Conservation (phyloP, 2,329 filamentous ascomycete species). For the Byssochlamys sp. region DNA sequence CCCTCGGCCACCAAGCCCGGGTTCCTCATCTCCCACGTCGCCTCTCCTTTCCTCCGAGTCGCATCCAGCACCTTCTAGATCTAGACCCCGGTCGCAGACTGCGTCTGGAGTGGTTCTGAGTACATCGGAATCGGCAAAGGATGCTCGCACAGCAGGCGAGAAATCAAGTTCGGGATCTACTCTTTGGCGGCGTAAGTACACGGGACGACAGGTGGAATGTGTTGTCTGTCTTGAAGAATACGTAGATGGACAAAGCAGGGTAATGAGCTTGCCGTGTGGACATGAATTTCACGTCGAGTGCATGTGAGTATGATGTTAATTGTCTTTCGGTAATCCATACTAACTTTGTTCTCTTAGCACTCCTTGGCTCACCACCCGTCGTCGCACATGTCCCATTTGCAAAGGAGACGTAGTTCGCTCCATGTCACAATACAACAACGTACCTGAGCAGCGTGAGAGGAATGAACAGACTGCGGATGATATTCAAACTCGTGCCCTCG, state of each 20-base stretch:
- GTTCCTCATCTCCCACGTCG: conserved; percentile 61
- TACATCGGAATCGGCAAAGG: conserved; percentile 14
- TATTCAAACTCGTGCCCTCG: conserved; percentile 36
- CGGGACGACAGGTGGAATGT: conserved; percentile 68
- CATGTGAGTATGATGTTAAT: conserved; percentile 62
- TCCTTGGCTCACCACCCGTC: conserved; percentile 88
- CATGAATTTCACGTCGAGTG: conserved; percentile 97
- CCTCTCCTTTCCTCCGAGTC: conserved; percentile 53
- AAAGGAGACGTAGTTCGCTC: conserved; percentile 83
- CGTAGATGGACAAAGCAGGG: conserved; percentile 80
- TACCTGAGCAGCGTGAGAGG: conserved; percentile 14
- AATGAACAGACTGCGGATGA: conserved; percentile 36
- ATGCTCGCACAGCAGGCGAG: conserved; percentile 31
- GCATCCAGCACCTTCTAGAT: conserved; percentile 18
- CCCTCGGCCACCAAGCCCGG: conserved; percentile 53
- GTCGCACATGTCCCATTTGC: conserved; percentile 95
- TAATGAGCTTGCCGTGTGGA: conserved; percentile 94
- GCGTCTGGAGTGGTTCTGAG: conserved; percentile 20
- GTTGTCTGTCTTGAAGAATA: conserved; percentile 97
- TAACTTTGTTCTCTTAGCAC: conserved; percentile 49
- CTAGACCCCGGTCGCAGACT: conserved; percentile 31
- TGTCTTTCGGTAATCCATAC: conserved; percentile 5
- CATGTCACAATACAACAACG: conserved; percentile 41
- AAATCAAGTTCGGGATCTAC: conserved; percentile 32
- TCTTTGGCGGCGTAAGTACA: conserved; percentile 48